Evolutionary conservation across 75 land plant species (phyloP).

Genomic region (Chamaecyparis obtusa): DNA sequence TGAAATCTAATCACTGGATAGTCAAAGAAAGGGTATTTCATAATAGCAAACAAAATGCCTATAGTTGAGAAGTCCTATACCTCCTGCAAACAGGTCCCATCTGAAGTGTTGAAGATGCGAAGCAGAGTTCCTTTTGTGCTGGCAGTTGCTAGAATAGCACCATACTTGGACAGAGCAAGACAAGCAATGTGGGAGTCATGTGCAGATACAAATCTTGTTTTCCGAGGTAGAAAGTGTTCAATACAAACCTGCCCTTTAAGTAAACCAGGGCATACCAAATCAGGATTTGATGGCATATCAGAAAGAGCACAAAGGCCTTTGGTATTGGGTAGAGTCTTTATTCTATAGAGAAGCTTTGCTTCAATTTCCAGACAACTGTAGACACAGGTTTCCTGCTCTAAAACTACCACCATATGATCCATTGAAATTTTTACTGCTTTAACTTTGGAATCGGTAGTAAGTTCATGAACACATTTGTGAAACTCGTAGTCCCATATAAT

Average conservation of each 20-base stretch:
- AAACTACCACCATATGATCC: no score
- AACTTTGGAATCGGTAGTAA: no score
- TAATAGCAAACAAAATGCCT: no score
- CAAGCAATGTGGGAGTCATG: background rate
- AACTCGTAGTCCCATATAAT: no score
- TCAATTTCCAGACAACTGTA: background rate
- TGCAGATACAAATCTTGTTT: background rate
- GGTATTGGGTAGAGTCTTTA: background rate
- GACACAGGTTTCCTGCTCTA: no score
- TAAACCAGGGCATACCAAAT: background rate
- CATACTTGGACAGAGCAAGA: background rate
- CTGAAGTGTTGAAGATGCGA: background rate
- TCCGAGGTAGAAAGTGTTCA: background rate
- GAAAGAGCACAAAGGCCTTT: background rate
- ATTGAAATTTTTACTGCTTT: no score
- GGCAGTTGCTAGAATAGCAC: background rate
- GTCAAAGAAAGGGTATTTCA: no score
- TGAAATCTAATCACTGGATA: no score
- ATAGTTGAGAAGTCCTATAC: background rate
- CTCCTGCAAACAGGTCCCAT: background rate
- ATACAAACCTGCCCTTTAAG: background rate
- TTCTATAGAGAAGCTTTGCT: background rate
- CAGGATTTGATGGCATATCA: background rate
- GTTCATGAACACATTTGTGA: no score
- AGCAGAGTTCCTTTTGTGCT: background rate